These are phyloP conservation scores for Alisma plantagoaquatica DNA, from an alignment of 106 monocot genomes.

Conservation along the genomic window DNA sequence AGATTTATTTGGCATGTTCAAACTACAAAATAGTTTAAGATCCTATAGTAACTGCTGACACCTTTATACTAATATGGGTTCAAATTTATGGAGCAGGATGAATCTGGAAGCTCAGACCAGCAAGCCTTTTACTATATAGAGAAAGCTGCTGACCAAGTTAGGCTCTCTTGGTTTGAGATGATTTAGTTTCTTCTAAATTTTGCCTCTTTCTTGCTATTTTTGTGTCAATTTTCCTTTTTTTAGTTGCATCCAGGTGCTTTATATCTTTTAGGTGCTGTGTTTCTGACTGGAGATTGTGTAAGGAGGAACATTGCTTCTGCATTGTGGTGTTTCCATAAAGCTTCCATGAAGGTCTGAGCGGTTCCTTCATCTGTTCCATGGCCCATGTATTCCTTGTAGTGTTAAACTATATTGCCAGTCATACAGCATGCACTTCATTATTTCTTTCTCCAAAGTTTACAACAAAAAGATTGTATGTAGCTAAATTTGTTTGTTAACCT, in stretches of 20 bases:
- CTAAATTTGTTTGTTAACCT: background rate
- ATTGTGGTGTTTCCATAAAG: slow-evolving; percentile 93
- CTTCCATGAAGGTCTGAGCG: slow-evolving; percentile 82
- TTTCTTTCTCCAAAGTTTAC: no score
- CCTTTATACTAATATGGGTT: no score
- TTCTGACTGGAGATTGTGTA: slow-evolving; percentile 87
- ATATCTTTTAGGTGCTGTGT: slow-evolving; percentile 90
- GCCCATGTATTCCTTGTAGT: no score
- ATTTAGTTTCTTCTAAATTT: background rate
- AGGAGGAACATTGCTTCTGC: slow-evolving; percentile 80
- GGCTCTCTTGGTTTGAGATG: background rate
- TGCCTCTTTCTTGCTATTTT: background rate
- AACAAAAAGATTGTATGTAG: background rate
- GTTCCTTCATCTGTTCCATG: background rate
- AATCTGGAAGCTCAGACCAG: slow-evolving; percentile 73
- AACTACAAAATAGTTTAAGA: no score
- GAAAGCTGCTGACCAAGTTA: slow-evolving; percentile 93
- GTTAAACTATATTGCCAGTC: background rate
- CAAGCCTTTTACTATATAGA: slow-evolving; percentile 91
- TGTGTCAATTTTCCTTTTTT: slow-evolving; percentile 4
- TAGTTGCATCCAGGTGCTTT: slow-evolving; percentile 96
- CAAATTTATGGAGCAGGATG: slow-evolving; percentile 36
- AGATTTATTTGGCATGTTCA: no score
- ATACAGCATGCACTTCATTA: background rate
- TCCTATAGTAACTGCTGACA: no score